Evolutionary conservation across 2,329 filamentous ascomycete species (phyloP), one percentile per base, ranked within the genome.

Genomic region (Beauveria sp.): DNA sequence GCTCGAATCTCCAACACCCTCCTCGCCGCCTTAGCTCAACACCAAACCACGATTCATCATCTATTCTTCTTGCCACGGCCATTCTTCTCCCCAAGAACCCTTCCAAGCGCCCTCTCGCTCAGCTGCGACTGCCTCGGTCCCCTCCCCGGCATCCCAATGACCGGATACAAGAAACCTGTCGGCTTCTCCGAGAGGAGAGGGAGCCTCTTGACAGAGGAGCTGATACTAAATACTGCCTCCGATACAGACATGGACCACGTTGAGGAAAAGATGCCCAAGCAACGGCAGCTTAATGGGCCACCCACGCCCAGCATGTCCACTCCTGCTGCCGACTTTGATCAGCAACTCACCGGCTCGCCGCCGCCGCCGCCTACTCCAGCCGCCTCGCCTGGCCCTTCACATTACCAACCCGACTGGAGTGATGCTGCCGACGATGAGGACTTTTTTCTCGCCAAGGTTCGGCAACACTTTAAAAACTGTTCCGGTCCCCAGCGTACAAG

Each of bases 391-490:
- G 85, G 85, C 2, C 85, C 85, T 7, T 81, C 83, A 6, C 80
- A 85, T 66, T 78, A 77, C 64, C 83, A 84, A 65, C 82, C 83
- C 14, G 88, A 91, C 75, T 93, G 90, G 89, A 90, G 87, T 70
- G 85, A 86, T 64, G 87, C 88, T 22, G 87, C 88, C 48, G 88
- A 91, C 64, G 86, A 91, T 70, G 91, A 97, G 72, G 91, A 96
- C 71, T 85, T 88, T 66, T 90, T 93, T 68, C 83, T 96, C 60
- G 82, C 90, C 66, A 88, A 92, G 70, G 86, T 95, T 62, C 85
- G 90, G 64, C 84, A 88, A 64, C 86, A 92, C 69, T 98, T 98
- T 71, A 86, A 87, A 69, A 85, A 88, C 60, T 87, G 91, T 73
- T 88, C 87, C 62, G 84, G 88, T 26, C 83, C 86, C 1, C 89